Evolutionary conservation across 768 basidiomycete species (phyloP).

Genomic region (Gloeopeniophorella convolvens): DNA sequence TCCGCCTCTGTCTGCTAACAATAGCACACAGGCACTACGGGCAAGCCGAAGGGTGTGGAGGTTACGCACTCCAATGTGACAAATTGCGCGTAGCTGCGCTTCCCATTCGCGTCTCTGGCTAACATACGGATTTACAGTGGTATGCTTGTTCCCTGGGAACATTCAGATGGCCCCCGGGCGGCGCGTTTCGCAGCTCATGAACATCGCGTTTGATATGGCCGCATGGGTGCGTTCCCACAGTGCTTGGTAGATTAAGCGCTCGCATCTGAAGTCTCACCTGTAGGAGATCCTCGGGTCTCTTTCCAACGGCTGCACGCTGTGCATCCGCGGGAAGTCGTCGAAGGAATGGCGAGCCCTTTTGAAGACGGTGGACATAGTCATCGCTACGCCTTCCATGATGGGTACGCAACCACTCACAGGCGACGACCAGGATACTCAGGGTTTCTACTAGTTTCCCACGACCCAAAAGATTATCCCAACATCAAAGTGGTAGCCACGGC

Average conservation of each 20-base stretch:
- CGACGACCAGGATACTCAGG: conserved; percentile 2
- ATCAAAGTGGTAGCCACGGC: conserved; percentile 49
- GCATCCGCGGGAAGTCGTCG: conserved; percentile 44
- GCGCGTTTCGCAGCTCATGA: conserved; percentile 53
- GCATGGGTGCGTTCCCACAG: conserved; percentile 40
- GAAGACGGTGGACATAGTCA: conserved; percentile 45
- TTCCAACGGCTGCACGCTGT: conserved; percentile 46
- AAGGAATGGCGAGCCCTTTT: conserved; percentile 46
- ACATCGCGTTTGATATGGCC: conserved; percentile 63
- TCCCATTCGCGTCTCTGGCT: no score
- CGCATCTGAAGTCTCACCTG: background rate
- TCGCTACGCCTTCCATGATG: conserved; percentile 49
- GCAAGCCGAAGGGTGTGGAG: conserved; percentile 53
- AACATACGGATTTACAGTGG: conserved; percentile 28
- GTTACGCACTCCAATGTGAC: conserved; percentile 55
- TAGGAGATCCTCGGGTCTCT: conserved; percentile 45
- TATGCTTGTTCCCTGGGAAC: conserved; percentile 45
- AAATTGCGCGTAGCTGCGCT: conserved; percentile 48
- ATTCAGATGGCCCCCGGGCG: conserved; percentile 50
- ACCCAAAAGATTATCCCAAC: conserved; percentile 47
- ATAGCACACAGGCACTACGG: conserved; percentile 40
- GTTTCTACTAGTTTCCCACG: conserved; percentile 31
- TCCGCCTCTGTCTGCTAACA: background rate
- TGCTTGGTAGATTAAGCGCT: background rate
- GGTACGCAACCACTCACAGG: conserved; percentile 17